A percentile compares a stretch with the other conserved stretches of the same genome.
Conservation (phyloP, 805 yeast species). For the Ogataea paraovalis region DNA sequence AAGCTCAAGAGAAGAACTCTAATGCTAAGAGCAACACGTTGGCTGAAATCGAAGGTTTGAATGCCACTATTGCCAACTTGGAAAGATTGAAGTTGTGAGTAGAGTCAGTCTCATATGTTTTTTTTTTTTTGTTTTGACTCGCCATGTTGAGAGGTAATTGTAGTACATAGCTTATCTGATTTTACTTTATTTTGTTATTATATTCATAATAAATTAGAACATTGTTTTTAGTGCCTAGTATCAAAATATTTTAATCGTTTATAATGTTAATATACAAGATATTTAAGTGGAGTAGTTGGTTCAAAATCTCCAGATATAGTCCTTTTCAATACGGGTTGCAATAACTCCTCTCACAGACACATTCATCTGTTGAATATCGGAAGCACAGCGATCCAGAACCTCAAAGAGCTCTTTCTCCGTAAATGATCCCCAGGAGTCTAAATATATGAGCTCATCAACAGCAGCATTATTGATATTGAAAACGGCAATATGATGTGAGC, state of each 20-base stretch:
- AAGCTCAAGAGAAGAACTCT: constrained; percentile 73
- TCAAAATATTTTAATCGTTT: background rate
- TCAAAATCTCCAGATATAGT: constrained; percentile 54
- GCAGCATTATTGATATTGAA: constrained; percentile 49
- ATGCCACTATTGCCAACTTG: constrained; percentile 79
- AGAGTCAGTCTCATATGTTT: background rate
- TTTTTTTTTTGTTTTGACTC: background rate
- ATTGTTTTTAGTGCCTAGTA: background rate
- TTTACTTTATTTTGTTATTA: background rate
- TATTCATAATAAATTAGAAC: background rate
- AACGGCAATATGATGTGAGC: constrained; percentile 64
- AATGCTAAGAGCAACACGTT: constrained; percentile 61
- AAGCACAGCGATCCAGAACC: constrained; percentile 50
- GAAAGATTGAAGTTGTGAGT: constrained; percentile 66
- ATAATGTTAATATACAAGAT: background rate
- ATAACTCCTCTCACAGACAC: constrained; percentile 44
- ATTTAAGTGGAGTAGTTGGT: background rate
- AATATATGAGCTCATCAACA: constrained; percentile 53
- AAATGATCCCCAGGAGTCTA: constrained; percentile 74
- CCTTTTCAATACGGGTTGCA: constrained; percentile 43
- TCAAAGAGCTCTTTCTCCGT: constrained; percentile 49
- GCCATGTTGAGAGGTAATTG: background rate
- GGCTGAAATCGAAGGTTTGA: constrained; percentile 89
- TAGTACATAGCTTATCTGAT: background rate
- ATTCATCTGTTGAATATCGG: constrained; percentile 43